Evolutionary conservation across 371 early-diverging fungal species (phyloP), one percentile per base, ranked within the genome.

Genomic region (Mucor circinelloides): DNA sequence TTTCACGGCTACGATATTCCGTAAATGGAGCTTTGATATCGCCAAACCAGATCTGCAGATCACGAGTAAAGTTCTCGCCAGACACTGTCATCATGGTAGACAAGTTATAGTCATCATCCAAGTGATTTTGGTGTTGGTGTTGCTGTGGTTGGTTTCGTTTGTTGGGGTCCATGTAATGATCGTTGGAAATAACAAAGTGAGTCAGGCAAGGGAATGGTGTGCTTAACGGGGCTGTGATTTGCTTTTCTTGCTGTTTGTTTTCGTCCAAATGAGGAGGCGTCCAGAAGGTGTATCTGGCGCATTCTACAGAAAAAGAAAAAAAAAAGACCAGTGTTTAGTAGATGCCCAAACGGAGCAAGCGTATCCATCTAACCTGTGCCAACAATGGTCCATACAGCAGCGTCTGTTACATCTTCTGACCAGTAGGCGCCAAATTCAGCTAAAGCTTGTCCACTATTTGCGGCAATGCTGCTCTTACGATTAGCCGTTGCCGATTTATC

Each of bases 361-460:
- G 10, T 10, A 52, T 36, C 7, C n/a, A 34, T 52, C 1, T 12
- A 38, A 68, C 67, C 88, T 6, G 94, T 92, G 32, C 93, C 93
- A 17, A 95, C 94, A 68, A 95, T 89, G 4, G 95, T 95, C 95
- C 95, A 95, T 0, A 95, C 93, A 0, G 94, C 91, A 13, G 88
- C 85, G 80, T 95, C 95, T 1, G 91, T 88, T 6, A 94, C 93
- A 76, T 94, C 94, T 73, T 93, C 92, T 17, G 82, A 81, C 94
- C 94, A 93, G 52, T 82, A 79, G 2, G 86, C 78, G 27, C 85
- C 82, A 31, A 67, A 60, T 30, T 46, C 52, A 40, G 25, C 28
- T 4, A 31, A 38, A 10, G 56, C 55, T 19, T 65, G 40, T 9
- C 38, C 36, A 31, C 56, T 38, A 42, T 54, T 46, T 15, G 34